Base-by-base conservation (phyloP, 257 asterid genomes). In the Capsicum chinense region DNA sequence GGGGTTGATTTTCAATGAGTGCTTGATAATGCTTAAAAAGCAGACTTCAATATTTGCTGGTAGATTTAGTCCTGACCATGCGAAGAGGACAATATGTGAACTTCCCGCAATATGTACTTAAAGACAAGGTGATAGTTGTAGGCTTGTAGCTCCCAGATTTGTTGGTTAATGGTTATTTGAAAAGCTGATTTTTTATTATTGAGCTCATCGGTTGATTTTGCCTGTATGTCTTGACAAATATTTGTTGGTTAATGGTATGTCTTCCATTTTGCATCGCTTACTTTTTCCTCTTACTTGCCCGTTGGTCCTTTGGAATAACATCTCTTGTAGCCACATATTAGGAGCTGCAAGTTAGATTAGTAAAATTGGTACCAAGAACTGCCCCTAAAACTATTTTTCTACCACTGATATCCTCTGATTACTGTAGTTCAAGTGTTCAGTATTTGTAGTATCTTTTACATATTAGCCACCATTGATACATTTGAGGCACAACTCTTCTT, bases 1-100 rank as follows among this genome's bases (percentile, higher is more conserved):
- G 48, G 81, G 52, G 63, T 76, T 76, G 81, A 52, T 26, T 76
- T 54, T 76, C 81, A 76, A 13, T 7, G 14, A 52, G 81, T 52
- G 63, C 14, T 76, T 26, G 60, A 57, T 52, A 33, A 76, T 52
- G 48, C 48, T 76, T 3, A 39, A 39, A 21, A 66, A 66, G n/a
- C 17, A 66, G 73, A 33, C 33, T 59, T 33, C 81, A 16, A 26
- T 78, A 7, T 78, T 21, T 78, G 47, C 64, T 26, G 64, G 50
- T 26, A 50, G 81, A 60, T 74, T 78, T 56, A 54, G 63, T 54
- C 33, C 81, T 21, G 26, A 78, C 62, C 19, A 15, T 2, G 63
- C n/a, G 14, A 26, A 76, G 63, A 76, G 26, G 81, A 26, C 39
- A 76, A 12, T 76, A 13, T 78, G 81, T 7, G 21, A 52, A 76